Percentiles rank a stretch among this genome's conserved stretches.
Conservation (phyloP, 1,284 basidiomycete species). For the Singerocomus inundabilis region DNA sequence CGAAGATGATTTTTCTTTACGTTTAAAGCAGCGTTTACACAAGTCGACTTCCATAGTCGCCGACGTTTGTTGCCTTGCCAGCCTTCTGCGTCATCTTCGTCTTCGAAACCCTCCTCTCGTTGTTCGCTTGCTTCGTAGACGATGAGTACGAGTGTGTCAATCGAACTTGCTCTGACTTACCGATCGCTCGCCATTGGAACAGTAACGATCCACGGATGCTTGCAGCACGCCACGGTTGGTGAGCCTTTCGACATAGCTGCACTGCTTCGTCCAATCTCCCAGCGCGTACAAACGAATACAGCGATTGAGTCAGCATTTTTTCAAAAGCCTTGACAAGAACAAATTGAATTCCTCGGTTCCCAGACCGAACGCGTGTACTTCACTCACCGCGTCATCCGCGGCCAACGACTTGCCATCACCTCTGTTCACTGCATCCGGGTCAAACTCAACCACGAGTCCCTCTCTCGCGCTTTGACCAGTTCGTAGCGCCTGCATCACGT, state of each 20-base stretch:
- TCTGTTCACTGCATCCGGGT: slow-evolving; percentile 70
- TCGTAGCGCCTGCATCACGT: slow-evolving; percentile 61
- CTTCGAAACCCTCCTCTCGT: slow-evolving; percentile 51
- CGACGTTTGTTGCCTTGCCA: slow-evolving; percentile 75
- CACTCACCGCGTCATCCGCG: slow-evolving; percentile 67
- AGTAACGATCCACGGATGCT: slow-evolving; percentile 76
- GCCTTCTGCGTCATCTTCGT: slow-evolving; percentile 46
- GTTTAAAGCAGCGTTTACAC: slow-evolving; percentile 75
- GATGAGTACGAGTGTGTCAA: slow-evolving; percentile 2
- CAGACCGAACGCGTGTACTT: slow-evolving; percentile 2
- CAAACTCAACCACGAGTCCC: slow-evolving; percentile 63
- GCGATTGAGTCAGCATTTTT: slow-evolving; percentile 66
- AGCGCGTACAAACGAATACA: slow-evolving; percentile 78
- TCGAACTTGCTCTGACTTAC: slow-evolving; percentile 38
- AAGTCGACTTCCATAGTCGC: slow-evolving; percentile 83
- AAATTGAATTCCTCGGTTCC: slow-evolving; percentile 1
- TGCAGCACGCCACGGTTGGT: slow-evolving; percentile 91
- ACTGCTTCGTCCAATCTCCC: slow-evolving; percentile 84
- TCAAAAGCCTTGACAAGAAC: slow-evolving; percentile 62
- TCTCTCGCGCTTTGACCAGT: slow-evolving; percentile 48
- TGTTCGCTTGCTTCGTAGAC: slow-evolving; percentile 45
- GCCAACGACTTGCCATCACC: slow-evolving; percentile 56
- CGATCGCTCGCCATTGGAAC: slow-evolving; percentile 71
- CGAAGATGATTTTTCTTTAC: slow-evolving; percentile 43
- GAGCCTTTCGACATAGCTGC: slow-evolving; percentile 77